Conservation (phyloP, 768 basidiomycete genomes). For the Lanmaoa pseudosensibilis region DNA sequence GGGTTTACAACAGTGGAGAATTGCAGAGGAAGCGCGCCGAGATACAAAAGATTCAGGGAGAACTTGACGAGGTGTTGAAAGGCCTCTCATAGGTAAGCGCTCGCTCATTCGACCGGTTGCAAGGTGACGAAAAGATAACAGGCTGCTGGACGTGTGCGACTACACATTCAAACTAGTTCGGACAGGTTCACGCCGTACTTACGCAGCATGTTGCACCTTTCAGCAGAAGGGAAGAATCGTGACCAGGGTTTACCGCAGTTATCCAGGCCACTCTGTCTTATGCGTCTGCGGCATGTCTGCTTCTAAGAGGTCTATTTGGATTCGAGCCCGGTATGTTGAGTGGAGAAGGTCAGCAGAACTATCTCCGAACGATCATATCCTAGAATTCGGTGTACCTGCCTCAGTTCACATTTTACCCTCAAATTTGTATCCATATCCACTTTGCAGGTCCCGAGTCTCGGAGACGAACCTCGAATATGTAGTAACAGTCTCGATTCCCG, state of each 20-base stretch:
- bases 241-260: too few relatives aligned
- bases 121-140: neutral
- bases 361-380: neutral
- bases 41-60: slow-evolving; percentile 55
- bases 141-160: neutral
- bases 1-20: slow-evolving; percentile 43
- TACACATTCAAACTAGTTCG: neutral
- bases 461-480: neutral
- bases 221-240: neutral
- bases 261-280: too few relatives aligned
- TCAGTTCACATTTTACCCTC: neutral
- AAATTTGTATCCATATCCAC: neutral
- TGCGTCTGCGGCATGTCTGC: too few relatives aligned
- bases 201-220: neutral
- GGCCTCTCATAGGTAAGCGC: slow-evolving; percentile 32
- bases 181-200: neutral
- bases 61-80: slow-evolving; percentile 52
- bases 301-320: neutral
- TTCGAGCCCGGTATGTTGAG: neutral
- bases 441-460: neutral
- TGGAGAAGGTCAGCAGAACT: neutral
- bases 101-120: neutral
- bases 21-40: slow-evolving; percentile 51
- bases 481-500: neutral
- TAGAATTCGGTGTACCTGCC: neutral